Base-by-base conservation (phyloP, 1,139 yeast species). In the Hansenula anomala region DNA sequence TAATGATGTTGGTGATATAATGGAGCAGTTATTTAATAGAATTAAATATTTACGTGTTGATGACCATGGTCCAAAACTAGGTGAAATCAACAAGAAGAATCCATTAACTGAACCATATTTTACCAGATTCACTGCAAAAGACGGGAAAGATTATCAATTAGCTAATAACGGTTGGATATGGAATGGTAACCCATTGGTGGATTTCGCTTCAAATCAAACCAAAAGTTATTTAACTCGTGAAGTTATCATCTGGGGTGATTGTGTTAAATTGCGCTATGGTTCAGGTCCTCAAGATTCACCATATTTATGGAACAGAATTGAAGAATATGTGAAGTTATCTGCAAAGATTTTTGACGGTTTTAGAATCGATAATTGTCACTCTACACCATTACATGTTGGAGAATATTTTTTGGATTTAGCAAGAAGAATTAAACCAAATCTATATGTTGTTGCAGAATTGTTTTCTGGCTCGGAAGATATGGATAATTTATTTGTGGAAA, bases 131-230 rank as follows among this genome's bases (percentile, higher is more conserved):
- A 60, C 55, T 3, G 70, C 64, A 11, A 55, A 59, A 0, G 66
- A 71, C 34, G 90, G 88, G 4, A 69, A 72, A 34, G 63, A 69
- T 1, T 79, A 78, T 31, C 87, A 90, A 1, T 66, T 92, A 44
- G 97, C 96, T 6, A 92, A 92, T 57, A 92, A 92, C 56, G 98
- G 98, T 33, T 92, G 97, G 97, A 89, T 92, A 41, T 92, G 98
- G 98, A 92, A 89, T 39, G 97, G 96, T 13, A 83, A 90, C 51
- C 97, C 97, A 3, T 63, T 90, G 44, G 82, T 88, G 7, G 97
- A 92, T 60, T 92, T 90, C 71, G 98, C 97, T 0, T 85, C 96
- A 1, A 63, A 71, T 26, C 52, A 79, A 42, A 79, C 95, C 11
- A 82, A 78, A 54, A 92, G 95, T 3, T 92, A 92, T 56, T 64